phyloP scores from a whole-genome alignment of 83 land plant genomes.

The Picea abies region DNA sequence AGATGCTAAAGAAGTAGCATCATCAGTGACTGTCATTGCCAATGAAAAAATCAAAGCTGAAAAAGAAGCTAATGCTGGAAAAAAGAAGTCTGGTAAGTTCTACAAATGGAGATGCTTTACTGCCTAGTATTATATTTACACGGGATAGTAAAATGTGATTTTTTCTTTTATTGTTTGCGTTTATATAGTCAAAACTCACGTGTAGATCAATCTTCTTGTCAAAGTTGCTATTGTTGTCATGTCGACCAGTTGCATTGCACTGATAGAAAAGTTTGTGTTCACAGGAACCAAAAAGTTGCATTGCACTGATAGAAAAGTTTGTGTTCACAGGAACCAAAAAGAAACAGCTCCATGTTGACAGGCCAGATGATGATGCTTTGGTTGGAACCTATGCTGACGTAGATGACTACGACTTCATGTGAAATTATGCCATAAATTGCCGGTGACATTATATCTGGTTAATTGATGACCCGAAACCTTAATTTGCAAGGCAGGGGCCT shows the following conservation, averaged over 20 bases:
- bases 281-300: conserved; percentile 48
- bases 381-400: conserved; percentile 38
- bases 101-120: background rate
- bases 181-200: background rate
- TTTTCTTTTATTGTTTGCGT: background rate
- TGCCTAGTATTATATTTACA: background rate
- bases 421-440: conserved; percentile 15
- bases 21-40: conserved; percentile 76
- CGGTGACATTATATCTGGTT: background rate
- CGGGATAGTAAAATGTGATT: background rate
- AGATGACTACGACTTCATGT: conserved; percentile 86
- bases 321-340: conserved; percentile 54
- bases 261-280: background rate
- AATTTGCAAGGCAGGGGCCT: background rate
- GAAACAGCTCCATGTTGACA: conserved; percentile 74
- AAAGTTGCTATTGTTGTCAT: background rate
- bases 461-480: background rate
- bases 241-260: background rate
- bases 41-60: conserved; percentile 92
- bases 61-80: conserved; percentile 82
- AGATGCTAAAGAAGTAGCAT: conserved; percentile 84
- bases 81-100: conserved; percentile 72
- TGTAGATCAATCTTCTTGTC: background rate
- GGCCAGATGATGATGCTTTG: conserved; percentile 65
- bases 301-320: background rate